Conservation (phyloP, 441 rosid species). For the Jatropha podagrica region DNA sequence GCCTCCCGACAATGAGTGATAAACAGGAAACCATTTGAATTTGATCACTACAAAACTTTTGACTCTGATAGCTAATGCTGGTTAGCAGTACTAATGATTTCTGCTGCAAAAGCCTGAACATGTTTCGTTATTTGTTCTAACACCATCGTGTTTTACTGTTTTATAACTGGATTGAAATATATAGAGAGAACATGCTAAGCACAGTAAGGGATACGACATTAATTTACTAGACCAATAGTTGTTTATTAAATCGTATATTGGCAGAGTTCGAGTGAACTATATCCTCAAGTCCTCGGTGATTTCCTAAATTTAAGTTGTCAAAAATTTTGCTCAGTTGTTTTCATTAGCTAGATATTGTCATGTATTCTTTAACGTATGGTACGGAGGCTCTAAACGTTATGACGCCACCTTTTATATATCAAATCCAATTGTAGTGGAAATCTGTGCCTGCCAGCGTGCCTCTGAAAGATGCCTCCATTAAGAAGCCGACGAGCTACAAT, state of each 20-base stretch:
- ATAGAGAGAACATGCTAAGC: neutral
- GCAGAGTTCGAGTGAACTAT: neutral
- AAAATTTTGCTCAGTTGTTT: neutral
- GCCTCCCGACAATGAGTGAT: constrained; percentile 33
- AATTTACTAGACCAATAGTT: neutral
- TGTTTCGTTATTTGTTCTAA: neutral
- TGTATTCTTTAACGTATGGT: neutral
- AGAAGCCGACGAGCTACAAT: no score
- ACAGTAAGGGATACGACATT: neutral
- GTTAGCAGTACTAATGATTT: constrained; percentile 3
- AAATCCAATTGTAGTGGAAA: neutral
- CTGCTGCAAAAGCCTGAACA: neutral
- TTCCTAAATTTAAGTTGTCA: no score
- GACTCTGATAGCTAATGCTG: neutral
- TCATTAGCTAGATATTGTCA: neutral
- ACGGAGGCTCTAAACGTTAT: no score
- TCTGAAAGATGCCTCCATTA: no score
- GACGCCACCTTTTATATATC: no score
- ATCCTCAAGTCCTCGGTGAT: no score
- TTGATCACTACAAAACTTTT: neutral
- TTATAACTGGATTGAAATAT: neutral
- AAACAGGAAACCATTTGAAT: constrained; percentile 17
- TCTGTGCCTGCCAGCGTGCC: no score
- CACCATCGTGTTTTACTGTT: neutral
- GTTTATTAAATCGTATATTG: neutral